A percentile compares a stretch with the other conserved stretches of the same genome.
Conservation (phyloP, 2,329 filamentous ascomycete species). For the Harringtonia aguacate region DNA sequence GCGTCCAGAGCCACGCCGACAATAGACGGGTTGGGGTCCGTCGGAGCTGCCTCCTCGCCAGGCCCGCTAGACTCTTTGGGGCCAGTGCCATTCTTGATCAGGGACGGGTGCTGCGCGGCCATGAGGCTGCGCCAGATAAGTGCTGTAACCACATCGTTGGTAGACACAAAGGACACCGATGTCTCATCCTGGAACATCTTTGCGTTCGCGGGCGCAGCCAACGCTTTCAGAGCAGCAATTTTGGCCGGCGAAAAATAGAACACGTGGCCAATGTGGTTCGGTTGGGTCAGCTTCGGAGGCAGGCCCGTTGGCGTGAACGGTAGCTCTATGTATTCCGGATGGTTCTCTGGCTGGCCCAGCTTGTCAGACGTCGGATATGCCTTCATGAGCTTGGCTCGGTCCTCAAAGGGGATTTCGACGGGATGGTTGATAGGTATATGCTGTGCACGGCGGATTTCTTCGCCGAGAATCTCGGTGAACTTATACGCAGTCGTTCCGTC, state of each 20-base stretch:
- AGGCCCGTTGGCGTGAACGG: neutral
- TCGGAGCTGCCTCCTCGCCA: too few species aligned
- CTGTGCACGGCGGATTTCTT: neutral
- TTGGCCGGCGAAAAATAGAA: conserved; percentile 2
- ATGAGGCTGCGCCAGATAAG: conserved; percentile 1
- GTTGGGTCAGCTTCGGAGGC: neutral
- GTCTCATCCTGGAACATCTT: neutral
- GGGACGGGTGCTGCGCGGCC: neutral
- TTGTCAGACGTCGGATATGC: neutral
- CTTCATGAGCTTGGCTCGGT: neutral
- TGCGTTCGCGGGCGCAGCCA: neutral
- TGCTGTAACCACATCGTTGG: conserved; percentile 1
- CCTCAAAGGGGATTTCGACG: neutral
- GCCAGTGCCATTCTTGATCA: too few species aligned
- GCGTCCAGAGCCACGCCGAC: conserved; percentile 1
- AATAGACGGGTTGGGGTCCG: neutral
- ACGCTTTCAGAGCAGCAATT: neutral
- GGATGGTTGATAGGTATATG: neutral
- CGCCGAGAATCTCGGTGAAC: conserved; percentile 2
- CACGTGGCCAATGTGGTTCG: neutral
- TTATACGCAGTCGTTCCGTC: conserved; percentile 3
- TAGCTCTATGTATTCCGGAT: neutral
- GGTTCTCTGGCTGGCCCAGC: neutral
- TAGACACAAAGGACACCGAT: neutral
- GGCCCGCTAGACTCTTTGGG: too few species aligned